These are phyloP conservation scores for Kwoniella mangroviensis DNA, from an alignment of 768 basidiomycete genomes.

Conservation along the genomic window DNA sequence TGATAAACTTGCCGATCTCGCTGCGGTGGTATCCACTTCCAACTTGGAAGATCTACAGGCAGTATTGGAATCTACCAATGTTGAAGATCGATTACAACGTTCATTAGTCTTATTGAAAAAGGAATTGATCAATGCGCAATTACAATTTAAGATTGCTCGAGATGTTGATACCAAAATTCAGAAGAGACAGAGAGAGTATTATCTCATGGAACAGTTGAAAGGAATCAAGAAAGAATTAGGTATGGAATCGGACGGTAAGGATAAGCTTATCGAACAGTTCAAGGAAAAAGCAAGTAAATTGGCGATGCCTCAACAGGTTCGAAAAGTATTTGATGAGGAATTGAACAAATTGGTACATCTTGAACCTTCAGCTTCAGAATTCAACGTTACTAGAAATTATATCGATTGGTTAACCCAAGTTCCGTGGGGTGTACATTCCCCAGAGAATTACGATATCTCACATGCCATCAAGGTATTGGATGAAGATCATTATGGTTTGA, in stretches of 20 bases:
- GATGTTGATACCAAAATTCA: constrained; percentile 96
- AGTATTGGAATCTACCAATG: constrained; percentile 81
- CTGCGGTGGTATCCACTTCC: constrained; percentile 92
- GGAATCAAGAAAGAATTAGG: constrained; percentile 95
- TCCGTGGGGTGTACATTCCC: constrained; percentile 94
- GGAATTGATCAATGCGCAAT: constrained; percentile 93
- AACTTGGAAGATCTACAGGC: constrained; percentile 90
- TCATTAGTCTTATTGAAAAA: constrained; percentile 93
- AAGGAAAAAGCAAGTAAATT: constrained; percentile 77
- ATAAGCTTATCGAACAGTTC: constrained; percentile 90
- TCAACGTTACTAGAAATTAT: constrained; percentile 92
- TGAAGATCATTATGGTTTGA: constrained; percentile 91
- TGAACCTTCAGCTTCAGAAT: constrained; percentile 88
- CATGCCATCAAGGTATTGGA: constrained; percentile 84
- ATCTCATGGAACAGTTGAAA: constrained; percentile 94
- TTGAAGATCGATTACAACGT: constrained; percentile 88
- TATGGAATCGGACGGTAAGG: constrained; percentile 93
- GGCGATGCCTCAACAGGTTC: constrained; percentile 86
- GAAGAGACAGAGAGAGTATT: constrained; percentile 91
- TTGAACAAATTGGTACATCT: constrained; percentile 84
- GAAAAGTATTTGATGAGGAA: constrained; percentile 96
- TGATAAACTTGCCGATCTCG: constrained; percentile 95
- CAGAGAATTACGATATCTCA: constrained; percentile 86
- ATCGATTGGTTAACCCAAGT: constrained; percentile 75
- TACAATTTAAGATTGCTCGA: constrained; percentile 87